Base-by-base conservation (phyloP, 306 rosid genomes). In the Geum urbanum region DNA sequence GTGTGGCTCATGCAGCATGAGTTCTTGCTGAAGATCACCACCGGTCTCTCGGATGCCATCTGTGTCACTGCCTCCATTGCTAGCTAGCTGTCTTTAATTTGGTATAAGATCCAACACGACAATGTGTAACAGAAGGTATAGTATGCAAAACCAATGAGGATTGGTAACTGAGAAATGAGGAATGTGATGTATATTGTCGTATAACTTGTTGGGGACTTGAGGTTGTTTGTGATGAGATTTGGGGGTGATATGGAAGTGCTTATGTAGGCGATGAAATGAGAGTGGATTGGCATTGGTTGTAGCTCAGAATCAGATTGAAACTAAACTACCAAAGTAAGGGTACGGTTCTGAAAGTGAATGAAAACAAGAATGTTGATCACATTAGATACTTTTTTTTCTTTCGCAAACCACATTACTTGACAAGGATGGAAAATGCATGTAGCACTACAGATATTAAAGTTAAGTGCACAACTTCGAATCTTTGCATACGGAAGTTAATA, bases 1-100 rank as follows among this genome's bases (percentile, higher is more conserved):
- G 95, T 64, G 88, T 95, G 92, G 58, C 96, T 85, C 85, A 95
- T 88, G 85, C 95, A 87, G 73, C 99, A 95, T 0, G 87, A 63
- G 75, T 84, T 91, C 85, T 85, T 91, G 91, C 99, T 95, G 84
- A 95, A 95, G 75, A 95, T 89, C 79, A 91, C 99, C 66, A 91
- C 99, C 0, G 99, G 85, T 72, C 84, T 95, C 84, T 95, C 97
- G 6, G 97, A 77, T 9, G 72, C 91, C 96, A 95, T 72, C 72
- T 70, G 83, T 72, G 81, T 91, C 50, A 95, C 92, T 14, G 81
- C 80, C 4, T 95, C 99, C 99, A 89, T 91, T 70, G 37, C 32
- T 8, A 62, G 48, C 66, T n/a, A 16, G 66, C 48, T 61, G 18
- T 59, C 45, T 59, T 60, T 24, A 24, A 24, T 24, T 60, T 45